Evolutionary conservation across 2,329 filamentous ascomycete species (phyloP).

Genomic region (Colletotrichum sp.): DNA sequence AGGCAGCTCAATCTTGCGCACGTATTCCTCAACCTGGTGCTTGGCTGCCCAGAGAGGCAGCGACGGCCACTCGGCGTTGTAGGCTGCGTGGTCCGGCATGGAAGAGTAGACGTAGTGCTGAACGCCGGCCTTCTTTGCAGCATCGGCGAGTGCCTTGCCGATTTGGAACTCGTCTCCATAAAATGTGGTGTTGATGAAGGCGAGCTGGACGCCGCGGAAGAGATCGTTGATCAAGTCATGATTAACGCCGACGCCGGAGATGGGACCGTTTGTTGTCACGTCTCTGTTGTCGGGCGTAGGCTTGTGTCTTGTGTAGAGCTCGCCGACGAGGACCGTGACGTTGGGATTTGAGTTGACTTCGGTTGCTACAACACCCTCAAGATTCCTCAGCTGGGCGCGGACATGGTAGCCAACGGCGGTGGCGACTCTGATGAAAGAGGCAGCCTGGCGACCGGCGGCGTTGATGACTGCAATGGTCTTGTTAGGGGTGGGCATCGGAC

Average conservation of each 20-base stretch:
- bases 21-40: slow-evolving; percentile 90
- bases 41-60: slow-evolving; percentile 93
- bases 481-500: slow-evolving; percentile 62
- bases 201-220: slow-evolving; percentile 83
- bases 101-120: slow-evolving; percentile 96
- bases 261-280: slow-evolving; percentile 72
- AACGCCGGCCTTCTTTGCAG: slow-evolving; percentile 82
- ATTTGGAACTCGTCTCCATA: slow-evolving; percentile 94
- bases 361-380: slow-evolving; percentile 85
- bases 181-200: slow-evolving; percentile 98
- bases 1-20: slow-evolving; percentile 80
- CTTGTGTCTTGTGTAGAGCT: slow-evolving; percentile 63
- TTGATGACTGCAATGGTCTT: slow-evolving; percentile 96
- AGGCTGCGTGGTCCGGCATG: slow-evolving; percentile 92
- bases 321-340: slow-evolving; percentile 68
- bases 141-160: slow-evolving; percentile 86
- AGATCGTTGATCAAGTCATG: slow-evolving; percentile 75
- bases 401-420: slow-evolving; percentile 94
- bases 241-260: slow-evolving; percentile 71
- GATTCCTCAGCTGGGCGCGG: slow-evolving; percentile 86
- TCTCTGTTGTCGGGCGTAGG: slow-evolving; percentile 57
- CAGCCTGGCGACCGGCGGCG: slow-evolving; percentile 92
- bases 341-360: slow-evolving; percentile 86
- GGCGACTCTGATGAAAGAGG: slow-evolving; percentile 92
- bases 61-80: slow-evolving; percentile 78